Conservation (phyloP, 768 basidiomycete genomes). For the Thelephora ganbajun region DNA sequence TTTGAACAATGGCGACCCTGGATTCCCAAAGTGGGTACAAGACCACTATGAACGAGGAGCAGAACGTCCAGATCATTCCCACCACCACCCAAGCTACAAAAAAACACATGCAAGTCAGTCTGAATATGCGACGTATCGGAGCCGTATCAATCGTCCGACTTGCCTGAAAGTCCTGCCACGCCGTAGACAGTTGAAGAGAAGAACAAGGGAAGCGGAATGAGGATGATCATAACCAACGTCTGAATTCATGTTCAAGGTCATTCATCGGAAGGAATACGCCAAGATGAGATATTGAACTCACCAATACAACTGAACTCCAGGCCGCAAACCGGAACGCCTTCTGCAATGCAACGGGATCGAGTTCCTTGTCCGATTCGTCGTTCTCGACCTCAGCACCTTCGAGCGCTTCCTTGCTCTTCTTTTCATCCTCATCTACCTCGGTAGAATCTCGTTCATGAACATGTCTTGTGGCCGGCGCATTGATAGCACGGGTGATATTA, state of each 20-base stretch:
- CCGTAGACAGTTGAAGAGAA: conserved; percentile 64
- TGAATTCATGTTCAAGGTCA: conserved; percentile 10
- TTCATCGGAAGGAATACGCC: not conserved
- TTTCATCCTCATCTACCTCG: conserved; percentile 23
- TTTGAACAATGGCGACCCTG: conserved; percentile 44
- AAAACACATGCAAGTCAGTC: not conserved
- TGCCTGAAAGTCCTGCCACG: conserved; percentile 31
- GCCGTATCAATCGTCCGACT: not conserved
- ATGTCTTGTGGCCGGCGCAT: conserved; percentile 20
- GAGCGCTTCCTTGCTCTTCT: conserved; percentile 15
- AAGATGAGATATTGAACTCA: conserved; percentile 20
- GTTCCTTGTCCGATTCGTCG: conserved; percentile 34
- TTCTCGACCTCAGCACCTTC: conserved; percentile 19
- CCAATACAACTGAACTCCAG: conserved; percentile 54
- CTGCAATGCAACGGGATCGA: conserved; percentile 48
- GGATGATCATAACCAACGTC: conserved; percentile 50
- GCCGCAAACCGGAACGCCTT: conserved; percentile 77
- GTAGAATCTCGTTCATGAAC: conserved; percentile 10
- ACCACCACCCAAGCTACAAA: conserved; percentile 64
- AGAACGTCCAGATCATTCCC: conserved; percentile 76
- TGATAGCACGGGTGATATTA: conserved; percentile 65
- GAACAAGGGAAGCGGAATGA: conserved; percentile 81
- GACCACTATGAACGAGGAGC: conserved; percentile 61
- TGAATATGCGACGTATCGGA: not conserved
- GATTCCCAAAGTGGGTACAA: conserved; percentile 84